Conservation (phyloP, 1,139 yeast species). For the Debaryomyces udenii region DNA sequence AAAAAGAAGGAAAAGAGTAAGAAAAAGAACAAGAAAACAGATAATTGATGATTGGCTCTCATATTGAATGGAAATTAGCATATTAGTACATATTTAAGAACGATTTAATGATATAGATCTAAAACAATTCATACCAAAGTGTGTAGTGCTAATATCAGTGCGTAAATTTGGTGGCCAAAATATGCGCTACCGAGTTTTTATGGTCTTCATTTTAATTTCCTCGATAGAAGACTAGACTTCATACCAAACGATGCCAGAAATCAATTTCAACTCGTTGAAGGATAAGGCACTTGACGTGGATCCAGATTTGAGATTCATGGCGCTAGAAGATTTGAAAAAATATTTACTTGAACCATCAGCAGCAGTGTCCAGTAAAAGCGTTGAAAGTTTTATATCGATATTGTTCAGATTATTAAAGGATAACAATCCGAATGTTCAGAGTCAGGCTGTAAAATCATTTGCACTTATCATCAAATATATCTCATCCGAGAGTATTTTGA, state of each 20-base stretch:
- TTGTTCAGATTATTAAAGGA: constrained; percentile 62
- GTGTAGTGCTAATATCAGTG: not conserved
- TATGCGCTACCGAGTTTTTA: not conserved
- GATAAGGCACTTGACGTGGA: constrained; percentile 69
- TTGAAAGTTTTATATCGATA: constrained; percentile 49
- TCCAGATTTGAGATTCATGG: constrained; percentile 87
- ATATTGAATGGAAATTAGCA: not conserved
- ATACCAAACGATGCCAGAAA: constrained; percentile 19
- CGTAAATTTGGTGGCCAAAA: not conserved
- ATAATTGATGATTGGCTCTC: not conserved
- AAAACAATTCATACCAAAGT: not conserved
- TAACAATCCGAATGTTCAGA: constrained; percentile 74
- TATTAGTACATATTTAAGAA: not conserved
- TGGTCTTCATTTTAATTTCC: not conserved
- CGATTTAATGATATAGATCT: constrained; percentile 7
- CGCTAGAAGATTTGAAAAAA: constrained; percentile 71
- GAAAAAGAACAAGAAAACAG: constrained; percentile 1
- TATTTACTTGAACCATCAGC: constrained; percentile 34
- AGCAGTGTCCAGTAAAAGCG: constrained; percentile 23
- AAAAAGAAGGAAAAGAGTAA: constrained; percentile 3
- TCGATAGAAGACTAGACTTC: not conserved
- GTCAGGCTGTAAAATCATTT: constrained; percentile 69
- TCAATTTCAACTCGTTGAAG: constrained; percentile 30
- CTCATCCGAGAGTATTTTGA: constrained; percentile 26
- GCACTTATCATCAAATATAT: constrained; percentile 40